These are phyloP conservation scores for Besnoitia besnoiti DNA, from an alignment of 169 alveolate species.

Conservation along the genomic window DNA sequence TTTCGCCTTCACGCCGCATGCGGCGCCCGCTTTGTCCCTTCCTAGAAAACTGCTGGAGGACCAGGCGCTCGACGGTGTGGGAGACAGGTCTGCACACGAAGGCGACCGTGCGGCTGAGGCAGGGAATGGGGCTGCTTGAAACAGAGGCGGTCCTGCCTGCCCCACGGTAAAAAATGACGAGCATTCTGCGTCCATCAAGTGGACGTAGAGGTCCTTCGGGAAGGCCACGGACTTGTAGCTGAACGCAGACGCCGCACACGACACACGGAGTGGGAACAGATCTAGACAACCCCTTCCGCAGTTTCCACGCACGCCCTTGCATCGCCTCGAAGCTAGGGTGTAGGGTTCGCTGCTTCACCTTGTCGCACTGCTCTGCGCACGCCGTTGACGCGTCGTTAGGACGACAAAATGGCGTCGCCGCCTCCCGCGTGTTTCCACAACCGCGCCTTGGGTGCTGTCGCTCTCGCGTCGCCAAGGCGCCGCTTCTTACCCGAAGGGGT, in stretches of 20 bases:
- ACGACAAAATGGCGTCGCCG: too few species aligned
- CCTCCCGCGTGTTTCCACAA: too few species aligned
- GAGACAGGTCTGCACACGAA: not conserved
- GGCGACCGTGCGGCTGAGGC: not conserved
- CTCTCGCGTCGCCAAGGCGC: not conserved
- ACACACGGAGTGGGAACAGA: too few species aligned
- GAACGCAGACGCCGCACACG: too few species aligned
- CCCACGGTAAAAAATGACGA: constrained; percentile 56
- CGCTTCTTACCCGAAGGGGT: constrained; percentile 64
- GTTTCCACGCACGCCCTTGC: too few species aligned
- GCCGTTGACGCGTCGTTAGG: too few species aligned
- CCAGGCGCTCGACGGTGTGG: not conserved
- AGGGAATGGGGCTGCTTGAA: not conserved
- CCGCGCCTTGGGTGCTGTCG: not conserved
- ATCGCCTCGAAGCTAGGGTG: too few species aligned
- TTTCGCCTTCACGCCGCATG: too few species aligned
- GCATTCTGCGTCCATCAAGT: constrained; percentile 59
- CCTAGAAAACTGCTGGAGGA: not conserved
- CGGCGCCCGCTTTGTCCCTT: too few species aligned
- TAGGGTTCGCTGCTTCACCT: too few species aligned
- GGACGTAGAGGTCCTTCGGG: constrained; percentile 55
- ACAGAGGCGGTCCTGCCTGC: constrained; percentile 20
- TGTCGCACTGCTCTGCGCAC: too few species aligned
- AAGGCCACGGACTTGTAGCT: constrained; percentile 57
- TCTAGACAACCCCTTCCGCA: too few species aligned